These are phyloP conservation scores for Spathaspora girioi DNA, from an alignment of 805 yeast genomes.

Conservation along the genomic window DNA sequence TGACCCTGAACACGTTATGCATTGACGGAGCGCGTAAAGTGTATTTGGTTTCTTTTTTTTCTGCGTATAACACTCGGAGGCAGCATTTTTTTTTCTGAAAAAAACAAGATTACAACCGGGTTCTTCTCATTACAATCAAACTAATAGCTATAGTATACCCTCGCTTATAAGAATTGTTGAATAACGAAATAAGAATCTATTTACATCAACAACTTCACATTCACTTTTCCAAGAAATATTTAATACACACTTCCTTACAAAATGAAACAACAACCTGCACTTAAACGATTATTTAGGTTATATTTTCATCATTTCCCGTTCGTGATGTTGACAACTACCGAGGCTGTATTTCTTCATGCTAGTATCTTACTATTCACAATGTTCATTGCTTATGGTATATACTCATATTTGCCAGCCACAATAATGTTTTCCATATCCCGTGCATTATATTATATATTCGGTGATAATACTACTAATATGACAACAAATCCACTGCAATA, in stretches of 20 bases:
- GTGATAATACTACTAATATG: constrained; percentile 14
- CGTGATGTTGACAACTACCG: constrained; percentile 46
- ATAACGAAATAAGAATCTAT: background rate
- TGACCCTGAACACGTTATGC: background rate
- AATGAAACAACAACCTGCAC: background rate
- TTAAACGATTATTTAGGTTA: constrained; percentile 12
- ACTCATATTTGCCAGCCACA: constrained; percentile 20
- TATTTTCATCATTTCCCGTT: constrained; percentile 47
- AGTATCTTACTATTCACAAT: constrained; percentile 13
- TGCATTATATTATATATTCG: constrained; percentile 34
- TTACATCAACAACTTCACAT: background rate
- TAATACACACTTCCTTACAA: background rate
- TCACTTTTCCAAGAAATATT: too few relatives aligned
- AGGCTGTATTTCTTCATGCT: constrained; percentile 13
- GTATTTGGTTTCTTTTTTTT: background rate
- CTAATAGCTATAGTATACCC: background rate
- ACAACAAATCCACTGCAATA: background rate
- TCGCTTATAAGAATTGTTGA: background rate
- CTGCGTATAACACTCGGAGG: background rate
- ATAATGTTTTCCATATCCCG: constrained; percentile 27
- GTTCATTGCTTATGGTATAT: constrained; percentile 26
- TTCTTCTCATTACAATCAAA: background rate
- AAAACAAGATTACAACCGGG: background rate
- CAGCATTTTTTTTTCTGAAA: background rate
- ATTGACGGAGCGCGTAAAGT: background rate